Percentiles rank a stretch among this genome's conserved stretches.
phyloP scores from a whole-genome alignment of 139 green algal genomes.

The Chlorella sorokiniana region DNA sequence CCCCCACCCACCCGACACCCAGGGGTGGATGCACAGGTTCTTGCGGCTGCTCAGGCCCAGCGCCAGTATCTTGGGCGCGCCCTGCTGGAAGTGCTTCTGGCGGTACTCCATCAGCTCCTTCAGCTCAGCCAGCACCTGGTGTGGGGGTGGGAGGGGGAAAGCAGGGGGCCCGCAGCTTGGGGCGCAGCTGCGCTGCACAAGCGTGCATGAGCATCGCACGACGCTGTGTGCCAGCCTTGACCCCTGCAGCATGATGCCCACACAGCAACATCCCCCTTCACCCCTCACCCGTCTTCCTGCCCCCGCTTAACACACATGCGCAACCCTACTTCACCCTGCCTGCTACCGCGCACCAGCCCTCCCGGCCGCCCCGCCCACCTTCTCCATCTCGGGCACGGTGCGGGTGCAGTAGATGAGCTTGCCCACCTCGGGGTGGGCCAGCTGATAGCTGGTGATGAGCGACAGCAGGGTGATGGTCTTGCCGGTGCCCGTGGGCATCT shows the following conservation, averaged over 20 bases:
- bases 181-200: not conserved
- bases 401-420: constrained; percentile 99
- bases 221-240: no score
- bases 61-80: constrained; percentile 81
- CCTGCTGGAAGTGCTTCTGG: constrained; percentile 58
- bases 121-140: constrained; percentile 84
- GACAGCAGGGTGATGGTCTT: constrained; percentile 99
- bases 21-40: constrained; percentile 96
- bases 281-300: no score
- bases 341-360: not conserved
- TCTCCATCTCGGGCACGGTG: constrained; percentile 99
- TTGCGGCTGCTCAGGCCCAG: constrained; percentile 93
- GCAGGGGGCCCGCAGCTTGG: not conserved
- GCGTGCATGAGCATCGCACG: no score
- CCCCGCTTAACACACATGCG: no score
- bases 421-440: constrained; percentile 91
- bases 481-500: constrained; percentile 99
- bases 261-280: no score
- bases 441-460: constrained; percentile 98
- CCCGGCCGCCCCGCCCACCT: constrained; percentile 63
- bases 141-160: not conserved
- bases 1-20: constrained; percentile 65
- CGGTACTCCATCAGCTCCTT: constrained; percentile 88
- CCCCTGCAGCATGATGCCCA: no score
- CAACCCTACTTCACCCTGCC: no score